phyloP scores from a whole-genome alignment of 768 basidiomycete genomes.

The Collybia mongolica region DNA sequence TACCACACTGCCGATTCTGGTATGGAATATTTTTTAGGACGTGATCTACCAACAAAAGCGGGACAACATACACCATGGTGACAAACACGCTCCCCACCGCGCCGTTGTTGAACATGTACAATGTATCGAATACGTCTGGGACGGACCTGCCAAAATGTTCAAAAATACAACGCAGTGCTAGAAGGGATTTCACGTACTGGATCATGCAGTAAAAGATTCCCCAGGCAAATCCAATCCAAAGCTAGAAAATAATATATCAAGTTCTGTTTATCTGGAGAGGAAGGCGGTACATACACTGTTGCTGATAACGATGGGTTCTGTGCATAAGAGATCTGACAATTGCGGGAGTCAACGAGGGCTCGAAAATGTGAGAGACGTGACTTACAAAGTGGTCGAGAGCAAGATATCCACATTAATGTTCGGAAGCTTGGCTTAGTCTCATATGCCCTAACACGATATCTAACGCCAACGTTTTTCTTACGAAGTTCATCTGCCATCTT shows the following conservation, averaged over 20 bases:
- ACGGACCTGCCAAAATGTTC: conserved; percentile 45
- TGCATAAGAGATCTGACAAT: conserved; percentile 54
- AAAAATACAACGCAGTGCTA: background rate
- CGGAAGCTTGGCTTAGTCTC: conserved; percentile 54
- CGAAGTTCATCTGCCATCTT: conserved; percentile 61
- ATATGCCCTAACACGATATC: conserved; percentile 64
- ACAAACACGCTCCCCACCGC: conserved; percentile 60
- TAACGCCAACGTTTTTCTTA: conserved; percentile 58
- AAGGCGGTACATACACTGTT: conserved; percentile 55
- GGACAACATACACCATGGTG: conserved; percentile 45
- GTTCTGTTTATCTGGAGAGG: background rate
- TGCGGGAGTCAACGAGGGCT: background rate
- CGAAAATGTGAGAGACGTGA: conserved; percentile 11
- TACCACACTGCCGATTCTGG: conserved; percentile 54
- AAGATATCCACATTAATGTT: conserved; percentile 65
- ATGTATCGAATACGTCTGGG: conserved; percentile 49
- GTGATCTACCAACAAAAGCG: background rate
- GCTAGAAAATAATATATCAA: conserved; percentile 26
- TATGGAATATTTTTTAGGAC: conserved; percentile 2
- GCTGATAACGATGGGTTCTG: conserved; percentile 73
- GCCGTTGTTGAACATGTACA: conserved; percentile 62
- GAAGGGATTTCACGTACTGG: conserved; percentile 34
- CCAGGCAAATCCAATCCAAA: conserved; percentile 76
- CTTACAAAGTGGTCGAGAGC: conserved; percentile 70
- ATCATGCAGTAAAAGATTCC: conserved; percentile 71